Base-by-base conservation (phyloP, 1,139 yeast species). In the Saccharomyces hybrid region DNA sequence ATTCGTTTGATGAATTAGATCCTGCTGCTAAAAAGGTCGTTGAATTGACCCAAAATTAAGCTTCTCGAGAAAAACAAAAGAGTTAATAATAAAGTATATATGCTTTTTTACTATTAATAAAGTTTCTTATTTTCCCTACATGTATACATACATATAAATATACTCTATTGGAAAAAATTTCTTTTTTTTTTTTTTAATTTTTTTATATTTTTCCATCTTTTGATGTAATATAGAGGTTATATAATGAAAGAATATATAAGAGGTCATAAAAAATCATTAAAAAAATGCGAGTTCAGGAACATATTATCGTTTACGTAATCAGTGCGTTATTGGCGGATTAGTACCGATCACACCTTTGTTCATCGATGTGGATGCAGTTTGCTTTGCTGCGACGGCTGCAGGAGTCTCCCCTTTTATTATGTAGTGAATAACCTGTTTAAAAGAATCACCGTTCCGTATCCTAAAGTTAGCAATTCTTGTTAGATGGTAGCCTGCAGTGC, bases 11-110 rank as follows among this genome's bases (percentile, higher is more conserved):
- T 70, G 97, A 93, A 73, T 83, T 93, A 68, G 99, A 93, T 75
- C 89, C 90, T 63, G 99, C 99, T 70, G 99, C 99, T 66, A 86
- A 89, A 76, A 89, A 87, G 79, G 96, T 88, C 67, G 97, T 91
- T 65, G 80, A 83, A 73, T 81, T 90, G 72, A 75, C 84, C 55
- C 72, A 76, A 70, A 49, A 38, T 30, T 56, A 47, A 46, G n/a
- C 8, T 20, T 11, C 5, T 16, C n/a, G 23, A 8, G 44, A n/a
- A 20, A 38, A 38, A 9, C 13, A n/a, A 11, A 7, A 20, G 11
- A 20, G 11, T 8, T 20, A 38, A 8, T 11, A 16, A 38, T 8
- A 38, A 38, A 30, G 32, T 38, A 11, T 38, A 4, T 38, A 38
- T 38, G 28, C 8, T 26, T 6, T 9, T 16, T 38, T 9, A 16